Percentiles rank a stretch among this genome's conserved stretches.
Conservation (phyloP, 106 monocot species). For the Vanilla planifolia region DNA sequence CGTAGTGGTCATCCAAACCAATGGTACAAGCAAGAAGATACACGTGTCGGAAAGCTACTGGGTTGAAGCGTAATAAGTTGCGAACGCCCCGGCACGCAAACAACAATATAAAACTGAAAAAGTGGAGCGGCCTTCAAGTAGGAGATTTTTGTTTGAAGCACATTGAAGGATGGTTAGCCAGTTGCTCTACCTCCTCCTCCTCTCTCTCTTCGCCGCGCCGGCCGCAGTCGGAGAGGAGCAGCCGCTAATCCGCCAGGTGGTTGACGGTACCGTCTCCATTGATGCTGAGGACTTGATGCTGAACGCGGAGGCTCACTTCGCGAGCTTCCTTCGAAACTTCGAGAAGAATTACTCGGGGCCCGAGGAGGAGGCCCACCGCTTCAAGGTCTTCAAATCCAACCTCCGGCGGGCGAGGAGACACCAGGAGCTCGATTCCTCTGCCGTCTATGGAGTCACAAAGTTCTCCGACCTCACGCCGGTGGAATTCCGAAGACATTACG, state of each 20-base stretch:
- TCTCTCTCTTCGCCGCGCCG: neutral
- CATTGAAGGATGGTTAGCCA: no score
- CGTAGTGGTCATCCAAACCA: no score
- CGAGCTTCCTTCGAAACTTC: conserved; percentile 9
- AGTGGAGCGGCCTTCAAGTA: no score
- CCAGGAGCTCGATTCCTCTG: conserved; percentile 76
- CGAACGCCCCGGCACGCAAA: no score
- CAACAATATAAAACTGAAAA: no score
- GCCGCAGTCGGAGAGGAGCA: conserved; percentile 13
- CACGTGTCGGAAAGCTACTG: no score
- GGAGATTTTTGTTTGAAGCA: no score
- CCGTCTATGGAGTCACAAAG: conserved; percentile 76
- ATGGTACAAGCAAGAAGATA: no score
- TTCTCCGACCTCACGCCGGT: conserved; percentile 83
- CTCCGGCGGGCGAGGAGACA: conserved; percentile 44
- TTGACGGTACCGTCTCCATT: neutral
- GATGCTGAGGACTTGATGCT: conserved; percentile 7
- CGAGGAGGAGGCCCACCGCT: conserved; percentile 11
- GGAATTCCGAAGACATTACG: conserved; percentile 53
- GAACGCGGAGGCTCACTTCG: conserved; percentile 19
- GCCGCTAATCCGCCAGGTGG: conserved; percentile 15
- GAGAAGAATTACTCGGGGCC: conserved; percentile 8
- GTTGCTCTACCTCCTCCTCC: neutral
- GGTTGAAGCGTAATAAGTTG: no score
- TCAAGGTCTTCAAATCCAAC: conserved; percentile 16